Base-by-base conservation (phyloP, 2,329 filamentous ascomycete species). In the Stemphylium vesicarium region DNA sequence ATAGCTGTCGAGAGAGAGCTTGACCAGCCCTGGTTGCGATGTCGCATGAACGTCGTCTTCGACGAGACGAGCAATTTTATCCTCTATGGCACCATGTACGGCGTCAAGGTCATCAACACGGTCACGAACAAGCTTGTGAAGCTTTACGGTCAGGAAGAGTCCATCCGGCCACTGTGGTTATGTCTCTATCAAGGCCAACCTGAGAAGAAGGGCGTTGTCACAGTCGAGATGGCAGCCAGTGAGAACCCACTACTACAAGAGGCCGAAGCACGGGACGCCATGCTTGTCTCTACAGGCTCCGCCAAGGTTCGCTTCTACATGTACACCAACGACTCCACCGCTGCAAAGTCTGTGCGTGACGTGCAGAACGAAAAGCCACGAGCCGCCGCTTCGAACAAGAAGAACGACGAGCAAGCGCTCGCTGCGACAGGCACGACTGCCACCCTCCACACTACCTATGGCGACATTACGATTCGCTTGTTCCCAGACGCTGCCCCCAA, bases 11-110 rank as follows among this genome's bases (percentile, higher is more conserved):
- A 99, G 77, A 86, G 89, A 38, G 94, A 97, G 52, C 80, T 98
- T 4, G 92, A 96, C 67, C 87, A 86, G 22, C 81, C 87, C 11
- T 75, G 82, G 0, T 79, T 91, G 32, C 84, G 84, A 40, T 82
- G 86, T 65, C 91, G 91, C 63, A 84, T 89, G 60, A 98, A 96
- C 71, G 86, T 98, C 59, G 87, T 93, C 32, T 99, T 98, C 72
- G 95, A 99, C 73, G 95, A 99, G 77, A 96, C 93, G 1, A 91
- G 93, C 4, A 88, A 99, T 74, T 99, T 99, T 75, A 87, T 99
- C 60, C 80, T 97, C 32, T 99, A 97, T 69, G 95, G 95, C 31
- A 96, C 93, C 10, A 88, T 99, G 64, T 80, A 94, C 37, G 95
- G 96, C 18, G 86, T 94, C 69, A 99, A 99, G 77, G 93, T 98